Evolutionary conservation across 2,329 filamentous ascomycete species (phyloP).

Genomic region (Endocalyx cinctus): DNA sequence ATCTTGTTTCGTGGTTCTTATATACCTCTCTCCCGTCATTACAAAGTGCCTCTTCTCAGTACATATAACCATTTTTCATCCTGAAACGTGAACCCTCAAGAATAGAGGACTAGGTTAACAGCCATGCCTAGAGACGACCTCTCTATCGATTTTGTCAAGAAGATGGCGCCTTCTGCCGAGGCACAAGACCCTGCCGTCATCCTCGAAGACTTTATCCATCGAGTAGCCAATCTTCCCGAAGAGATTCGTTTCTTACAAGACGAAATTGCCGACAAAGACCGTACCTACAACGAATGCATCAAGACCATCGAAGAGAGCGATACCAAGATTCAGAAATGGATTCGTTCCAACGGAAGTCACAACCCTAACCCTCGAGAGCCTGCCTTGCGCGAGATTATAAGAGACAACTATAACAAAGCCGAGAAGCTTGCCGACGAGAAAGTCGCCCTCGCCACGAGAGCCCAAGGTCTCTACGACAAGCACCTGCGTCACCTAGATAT

Average conservation of each 20-base stretch:
- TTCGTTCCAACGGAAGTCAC: constrained; percentile 71
- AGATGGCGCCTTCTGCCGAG: constrained; percentile 56
- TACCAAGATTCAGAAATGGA: constrained; percentile 73
- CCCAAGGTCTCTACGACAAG: constrained; percentile 56
- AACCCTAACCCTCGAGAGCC: constrained; percentile 73
- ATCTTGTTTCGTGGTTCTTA: no score
- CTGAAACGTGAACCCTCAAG: constrained; percentile 19
- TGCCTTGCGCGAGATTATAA: constrained; percentile 58
- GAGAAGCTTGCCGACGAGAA: constrained; percentile 73
- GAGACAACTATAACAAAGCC: constrained; percentile 63
- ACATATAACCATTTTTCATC: no score
- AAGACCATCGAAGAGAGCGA: constrained; percentile 69
- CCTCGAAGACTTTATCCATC: constrained; percentile 73
- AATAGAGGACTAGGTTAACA: constrained; percentile 46
- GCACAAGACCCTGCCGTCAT: constrained; percentile 62
- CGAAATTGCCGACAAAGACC: constrained; percentile 77
- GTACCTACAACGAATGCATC: constrained; percentile 63
- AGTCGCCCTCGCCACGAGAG: constrained; percentile 62
- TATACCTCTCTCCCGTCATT: constrained; percentile 2
- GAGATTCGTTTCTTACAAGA: constrained; percentile 81
- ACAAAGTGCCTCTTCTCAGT: constrained; percentile 4
- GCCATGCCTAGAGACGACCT: constrained; percentile 70
- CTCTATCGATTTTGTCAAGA: constrained; percentile 65
- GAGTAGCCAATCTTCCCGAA: constrained; percentile 72
- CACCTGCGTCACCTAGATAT: constrained; percentile 59